These are phyloP conservation scores for Vachellia pachyceras DNA, from an alignment of 306 rosid genomes.

Conservation along the genomic window DNA sequence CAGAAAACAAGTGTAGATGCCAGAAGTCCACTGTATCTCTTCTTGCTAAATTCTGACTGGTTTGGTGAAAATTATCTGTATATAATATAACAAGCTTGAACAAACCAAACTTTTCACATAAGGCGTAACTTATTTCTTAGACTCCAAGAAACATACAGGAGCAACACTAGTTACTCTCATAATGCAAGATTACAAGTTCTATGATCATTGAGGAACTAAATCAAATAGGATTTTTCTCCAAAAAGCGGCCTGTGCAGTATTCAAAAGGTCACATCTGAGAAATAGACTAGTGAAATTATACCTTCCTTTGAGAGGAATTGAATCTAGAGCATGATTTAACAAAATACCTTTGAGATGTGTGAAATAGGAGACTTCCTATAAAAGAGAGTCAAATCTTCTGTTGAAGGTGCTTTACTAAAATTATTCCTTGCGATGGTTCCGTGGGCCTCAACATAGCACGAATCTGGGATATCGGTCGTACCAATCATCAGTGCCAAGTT, in stretches of 20 bases:
- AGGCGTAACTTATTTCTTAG: background rate
- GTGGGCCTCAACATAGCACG: conserved; percentile 73
- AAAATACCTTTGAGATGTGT: conserved; percentile 65
- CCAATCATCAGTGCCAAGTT: conserved; percentile 80
- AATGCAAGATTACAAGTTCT: background rate
- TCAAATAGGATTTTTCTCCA: background rate
- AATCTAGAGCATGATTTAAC: conserved; percentile 29
- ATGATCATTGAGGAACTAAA: background rate
- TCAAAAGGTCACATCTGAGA: background rate
- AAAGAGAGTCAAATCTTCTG: conserved; percentile 60
- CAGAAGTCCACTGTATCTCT: conserved; percentile 22
- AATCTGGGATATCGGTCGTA: conserved; percentile 86
- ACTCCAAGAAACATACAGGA: background rate
- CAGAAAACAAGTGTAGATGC: conserved; percentile 10
- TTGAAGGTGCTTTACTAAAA: conserved; percentile 59
- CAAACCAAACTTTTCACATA: background rate
- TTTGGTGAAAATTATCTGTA: background rate
- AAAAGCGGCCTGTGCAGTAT: background rate
- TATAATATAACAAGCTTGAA: background rate
- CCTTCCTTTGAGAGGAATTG: conserved; percentile 13
- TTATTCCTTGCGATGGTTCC: conserved; percentile 62
- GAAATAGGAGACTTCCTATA: conserved; percentile 78
- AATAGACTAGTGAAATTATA: background rate
- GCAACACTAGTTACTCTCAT: background rate
- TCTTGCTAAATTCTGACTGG: background rate